Evolutionary conservation across 768 basidiomycete species (phyloP).

Genomic region (Phanerodontia chrysosporium): DNA sequence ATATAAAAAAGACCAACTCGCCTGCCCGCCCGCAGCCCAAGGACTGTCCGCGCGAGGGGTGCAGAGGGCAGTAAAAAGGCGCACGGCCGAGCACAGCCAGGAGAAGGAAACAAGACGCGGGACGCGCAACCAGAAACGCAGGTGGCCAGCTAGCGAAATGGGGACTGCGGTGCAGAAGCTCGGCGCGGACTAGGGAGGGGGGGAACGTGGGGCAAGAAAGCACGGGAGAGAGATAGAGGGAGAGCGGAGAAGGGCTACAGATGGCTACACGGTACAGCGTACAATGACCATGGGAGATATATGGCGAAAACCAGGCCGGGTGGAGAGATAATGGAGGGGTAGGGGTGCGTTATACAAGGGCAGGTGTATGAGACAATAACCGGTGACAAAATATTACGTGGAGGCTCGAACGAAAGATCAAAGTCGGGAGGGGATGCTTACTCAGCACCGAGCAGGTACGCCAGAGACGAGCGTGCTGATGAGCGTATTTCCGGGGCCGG

Average conservation of each 20-base stretch:
- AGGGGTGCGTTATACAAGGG: not conserved
- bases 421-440: too few species aligned
- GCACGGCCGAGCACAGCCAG: not conserved
- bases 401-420: not conserved
- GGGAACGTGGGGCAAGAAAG: not conserved
- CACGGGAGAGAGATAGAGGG: not conserved
- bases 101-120: not conserved
- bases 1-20: not conserved
- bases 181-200: not conserved
- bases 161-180: not conserved
- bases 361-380: not conserved
- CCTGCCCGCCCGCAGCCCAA: not conserved
- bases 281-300: not conserved
- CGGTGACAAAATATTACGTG: not conserved
- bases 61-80: not conserved
- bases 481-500: not conserved
- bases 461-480: constrained; percentile 1
- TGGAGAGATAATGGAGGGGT: not conserved
- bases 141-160: not conserved
- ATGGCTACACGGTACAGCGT: constrained; percentile 1
- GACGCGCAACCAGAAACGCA: not conserved
- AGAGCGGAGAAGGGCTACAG: not conserved
- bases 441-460: not conserved
- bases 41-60: not conserved
- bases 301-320: not conserved